phyloP scores from a whole-genome alignment of 331 rosid genomes.

The Acacia pycnantha region DNA sequence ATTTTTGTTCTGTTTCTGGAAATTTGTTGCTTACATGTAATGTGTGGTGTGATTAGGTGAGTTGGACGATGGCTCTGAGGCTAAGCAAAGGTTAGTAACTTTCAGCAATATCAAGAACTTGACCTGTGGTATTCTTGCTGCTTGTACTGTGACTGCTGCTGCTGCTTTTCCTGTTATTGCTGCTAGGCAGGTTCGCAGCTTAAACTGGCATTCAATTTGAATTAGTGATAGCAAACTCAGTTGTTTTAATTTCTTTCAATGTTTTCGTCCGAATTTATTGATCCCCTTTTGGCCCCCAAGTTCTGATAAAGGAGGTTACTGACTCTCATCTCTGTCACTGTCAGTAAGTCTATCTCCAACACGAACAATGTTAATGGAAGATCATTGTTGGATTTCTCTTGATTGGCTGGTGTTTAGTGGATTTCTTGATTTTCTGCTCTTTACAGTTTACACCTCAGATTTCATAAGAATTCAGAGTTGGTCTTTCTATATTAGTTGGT shows the following conservation, averaged over 20 bases:
- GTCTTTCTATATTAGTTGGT: not conserved
- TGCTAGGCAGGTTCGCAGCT: constrained; percentile 72
- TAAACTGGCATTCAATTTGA: not conserved
- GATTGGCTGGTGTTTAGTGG: not conserved
- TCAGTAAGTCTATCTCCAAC: not conserved
- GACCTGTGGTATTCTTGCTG: constrained; percentile 87
- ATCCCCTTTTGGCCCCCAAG: not conserved
- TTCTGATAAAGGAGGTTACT: not conserved
- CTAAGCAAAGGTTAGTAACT: constrained; percentile 32
- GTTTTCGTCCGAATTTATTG: not conserved
- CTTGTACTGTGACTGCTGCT: constrained; percentile 54
- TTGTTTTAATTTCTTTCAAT: not conserved
- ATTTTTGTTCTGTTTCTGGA: not conserved
- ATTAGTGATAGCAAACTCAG: not conserved
- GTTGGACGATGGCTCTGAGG: constrained; percentile 45
- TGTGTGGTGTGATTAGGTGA: constrained; percentile 42
- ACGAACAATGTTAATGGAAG: not conserved
- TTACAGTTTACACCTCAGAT: not conserved
- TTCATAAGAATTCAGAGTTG: not conserved
- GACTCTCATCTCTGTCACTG: not conserved
- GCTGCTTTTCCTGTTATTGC: constrained; percentile 78
- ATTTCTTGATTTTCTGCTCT: not conserved
- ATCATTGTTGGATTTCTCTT: not conserved
- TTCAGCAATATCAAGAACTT: constrained; percentile 49
- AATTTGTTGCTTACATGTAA: not conserved